Evolutionary conservation across 1,139 yeast species (phyloP).

Genomic region (Arxiozyma heterogenica): DNA sequence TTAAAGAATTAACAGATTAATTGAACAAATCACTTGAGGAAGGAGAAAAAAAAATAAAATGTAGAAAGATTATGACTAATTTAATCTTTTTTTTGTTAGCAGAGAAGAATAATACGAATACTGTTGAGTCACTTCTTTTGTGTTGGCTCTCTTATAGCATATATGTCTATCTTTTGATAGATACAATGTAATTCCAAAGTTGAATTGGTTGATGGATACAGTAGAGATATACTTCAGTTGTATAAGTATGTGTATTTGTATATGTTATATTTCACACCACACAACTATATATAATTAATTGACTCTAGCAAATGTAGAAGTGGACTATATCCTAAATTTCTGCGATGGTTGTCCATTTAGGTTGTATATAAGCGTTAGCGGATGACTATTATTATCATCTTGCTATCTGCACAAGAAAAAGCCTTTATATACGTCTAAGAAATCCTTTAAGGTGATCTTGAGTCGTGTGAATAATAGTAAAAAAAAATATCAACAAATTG

Average conservation of each 20-base stretch:
- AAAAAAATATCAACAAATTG: not conserved
- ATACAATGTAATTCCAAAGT: too few species aligned
- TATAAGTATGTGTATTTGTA: too few species aligned
- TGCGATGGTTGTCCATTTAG: not conserved
- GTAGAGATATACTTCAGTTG: too few species aligned
- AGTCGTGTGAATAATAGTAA: too few species aligned
- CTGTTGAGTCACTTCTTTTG: too few species aligned
- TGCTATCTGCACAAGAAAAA: not conserved
- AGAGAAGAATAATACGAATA: not conserved
- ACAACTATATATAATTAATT: too few species aligned
- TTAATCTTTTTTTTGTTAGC: not conserved
- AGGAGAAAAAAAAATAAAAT: not conserved
- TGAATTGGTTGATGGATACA: too few species aligned
- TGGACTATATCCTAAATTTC: too few species aligned
- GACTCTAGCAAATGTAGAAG: too few species aligned
- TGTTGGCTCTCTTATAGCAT: not conserved
- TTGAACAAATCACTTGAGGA: not conserved
- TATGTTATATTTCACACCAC: too few species aligned
- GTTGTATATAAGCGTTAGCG: not conserved
- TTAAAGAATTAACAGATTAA: too few species aligned
- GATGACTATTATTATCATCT: too few species aligned
- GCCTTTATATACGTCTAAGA: not conserved
- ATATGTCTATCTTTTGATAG: not conserved
- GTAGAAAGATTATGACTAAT: not conserved
- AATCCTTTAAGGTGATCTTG: not conserved